phyloP scores from a whole-genome alignment of 1,139 yeast species.

The Diutina siamensis region DNA sequence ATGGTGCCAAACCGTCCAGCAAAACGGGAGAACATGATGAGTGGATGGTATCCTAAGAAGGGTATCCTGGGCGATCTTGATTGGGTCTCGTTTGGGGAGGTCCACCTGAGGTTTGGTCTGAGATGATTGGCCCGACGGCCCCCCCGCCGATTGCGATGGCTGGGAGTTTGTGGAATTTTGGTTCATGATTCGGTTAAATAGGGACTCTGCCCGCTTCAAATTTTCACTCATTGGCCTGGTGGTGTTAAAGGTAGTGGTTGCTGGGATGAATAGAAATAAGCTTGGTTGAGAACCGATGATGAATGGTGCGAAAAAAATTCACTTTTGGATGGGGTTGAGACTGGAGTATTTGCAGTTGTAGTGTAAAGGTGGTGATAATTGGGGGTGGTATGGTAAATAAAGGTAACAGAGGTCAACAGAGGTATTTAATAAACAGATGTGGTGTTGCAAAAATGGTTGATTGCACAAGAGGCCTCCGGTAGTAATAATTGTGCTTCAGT shows the following conservation, averaged over 20 bases:
- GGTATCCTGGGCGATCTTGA: slow-evolving; percentile 23
- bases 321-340: no score
- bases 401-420: no score
- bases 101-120: slow-evolving; percentile 9
- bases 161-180: slow-evolving; percentile 14
- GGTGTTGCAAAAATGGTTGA: no score
- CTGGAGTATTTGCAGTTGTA: no score
- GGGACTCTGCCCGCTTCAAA: slow-evolving; percentile 38
- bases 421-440: no score
- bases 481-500: no score
- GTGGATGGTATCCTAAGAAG: slow-evolving; percentile 17
- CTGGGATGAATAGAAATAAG: no score
- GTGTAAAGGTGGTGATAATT: no score
- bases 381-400: no score
- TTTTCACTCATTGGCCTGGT: slow-evolving; percentile 29
- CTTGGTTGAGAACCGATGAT: not conserved
- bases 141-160: no score
- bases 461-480: no score
- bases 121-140: slow-evolving; percentile 6
- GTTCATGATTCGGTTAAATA: slow-evolving; percentile 39
- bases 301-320: not conserved
- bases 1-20: slow-evolving; percentile 42
- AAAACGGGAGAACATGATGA: slow-evolving; percentile 34
- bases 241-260: no score
- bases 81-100: slow-evolving; percentile 26